phyloP scores from a whole-genome alignment of 1,284 basidiomycete species.

The Spongispora temasekensis region DNA sequence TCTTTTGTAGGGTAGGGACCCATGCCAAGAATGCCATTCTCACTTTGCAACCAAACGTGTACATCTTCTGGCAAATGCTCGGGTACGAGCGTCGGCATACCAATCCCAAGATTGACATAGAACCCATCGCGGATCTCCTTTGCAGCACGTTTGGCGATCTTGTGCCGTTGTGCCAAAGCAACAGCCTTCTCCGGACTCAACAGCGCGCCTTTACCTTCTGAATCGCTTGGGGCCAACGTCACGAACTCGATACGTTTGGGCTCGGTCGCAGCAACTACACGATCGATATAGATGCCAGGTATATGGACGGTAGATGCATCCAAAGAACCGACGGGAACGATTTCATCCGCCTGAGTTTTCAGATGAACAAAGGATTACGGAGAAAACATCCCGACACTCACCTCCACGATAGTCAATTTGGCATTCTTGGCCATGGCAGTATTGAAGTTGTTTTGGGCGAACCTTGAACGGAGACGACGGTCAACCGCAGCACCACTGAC shows the following conservation, averaged over 20 bases:
- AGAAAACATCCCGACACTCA: conserved; percentile 31
- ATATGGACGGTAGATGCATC: conserved; percentile 85
- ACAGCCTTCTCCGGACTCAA: conserved; percentile 53
- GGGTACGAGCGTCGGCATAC: conserved; percentile 94
- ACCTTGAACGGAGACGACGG: conserved; percentile 46
- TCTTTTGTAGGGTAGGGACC: conserved; percentile 89
- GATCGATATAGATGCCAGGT: conserved; percentile 86
- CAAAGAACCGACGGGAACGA: conserved; percentile 85
- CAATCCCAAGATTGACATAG: conserved; percentile 80
- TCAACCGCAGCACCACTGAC: background rate
- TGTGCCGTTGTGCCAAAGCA: conserved; percentile 46
- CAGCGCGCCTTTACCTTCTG: conserved; percentile 28
- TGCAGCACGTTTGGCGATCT: conserved; percentile 28
- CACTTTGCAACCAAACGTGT: conserved; percentile 91
- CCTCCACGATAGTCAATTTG: conserved; percentile 90
- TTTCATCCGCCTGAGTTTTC: conserved; percentile 75
- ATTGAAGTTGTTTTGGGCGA: conserved; percentile 88
- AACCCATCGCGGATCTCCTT: conserved; percentile 89
- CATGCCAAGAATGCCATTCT: conserved; percentile 96
- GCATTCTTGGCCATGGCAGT: conserved; percentile 89
- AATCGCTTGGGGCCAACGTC: conserved; percentile 56
- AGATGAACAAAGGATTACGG: conserved; percentile 3
- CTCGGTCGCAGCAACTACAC: conserved; percentile 78
- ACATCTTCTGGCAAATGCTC: conserved; percentile 78
- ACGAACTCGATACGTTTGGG: conserved; percentile 82